Conservation (phyloP, 495 filamentous ascomycete genomes). For the Margaritispora aquatica region DNA sequence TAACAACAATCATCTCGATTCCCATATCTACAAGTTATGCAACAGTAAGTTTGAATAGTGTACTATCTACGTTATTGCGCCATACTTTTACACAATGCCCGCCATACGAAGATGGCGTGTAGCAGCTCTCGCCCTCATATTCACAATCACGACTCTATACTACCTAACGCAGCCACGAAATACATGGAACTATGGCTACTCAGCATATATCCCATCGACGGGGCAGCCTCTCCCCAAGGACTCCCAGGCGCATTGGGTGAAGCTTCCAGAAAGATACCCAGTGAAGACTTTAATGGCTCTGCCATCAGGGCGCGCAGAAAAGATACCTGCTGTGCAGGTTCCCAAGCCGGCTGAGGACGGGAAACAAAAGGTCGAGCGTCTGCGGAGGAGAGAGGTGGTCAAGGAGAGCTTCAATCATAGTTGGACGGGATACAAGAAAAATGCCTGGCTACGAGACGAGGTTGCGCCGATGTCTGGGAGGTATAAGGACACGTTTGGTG, state of each 20-base stretch:
- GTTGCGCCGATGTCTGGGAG: conserved; percentile 57
- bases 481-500: conserved; percentile 69
- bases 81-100: conserved; percentile 11
- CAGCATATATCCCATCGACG: conserved; percentile 7
- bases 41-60: background rate
- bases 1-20: too few relatives aligned
- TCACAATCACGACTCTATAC: conserved; percentile 15
- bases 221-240: conserved; percentile 1
- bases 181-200: conserved; percentile 17
- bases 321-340: conserved; percentile 21
- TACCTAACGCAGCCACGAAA: conserved; percentile 16
- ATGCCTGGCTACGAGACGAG: conserved; percentile 80
- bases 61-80: background rate
- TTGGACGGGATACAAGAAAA: conserved; percentile 69
- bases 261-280: conserved; percentile 40
- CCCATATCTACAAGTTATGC: too few relatives aligned
- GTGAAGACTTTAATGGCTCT: conserved; percentile 41
- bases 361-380: conserved; percentile 14
- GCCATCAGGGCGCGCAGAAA: conserved; percentile 33
- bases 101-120: conserved; percentile 20
- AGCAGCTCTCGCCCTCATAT: conserved; percentile 11
- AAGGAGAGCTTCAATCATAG: conserved; percentile 60
- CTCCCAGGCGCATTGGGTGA: conserved; percentile 30
- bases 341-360: conserved; percentile 16
- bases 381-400: conserved; percentile 34